Conservation (phyloP, 2,329 filamentous ascomycete genomes). For the Parastagonospora nodorum region DNA sequence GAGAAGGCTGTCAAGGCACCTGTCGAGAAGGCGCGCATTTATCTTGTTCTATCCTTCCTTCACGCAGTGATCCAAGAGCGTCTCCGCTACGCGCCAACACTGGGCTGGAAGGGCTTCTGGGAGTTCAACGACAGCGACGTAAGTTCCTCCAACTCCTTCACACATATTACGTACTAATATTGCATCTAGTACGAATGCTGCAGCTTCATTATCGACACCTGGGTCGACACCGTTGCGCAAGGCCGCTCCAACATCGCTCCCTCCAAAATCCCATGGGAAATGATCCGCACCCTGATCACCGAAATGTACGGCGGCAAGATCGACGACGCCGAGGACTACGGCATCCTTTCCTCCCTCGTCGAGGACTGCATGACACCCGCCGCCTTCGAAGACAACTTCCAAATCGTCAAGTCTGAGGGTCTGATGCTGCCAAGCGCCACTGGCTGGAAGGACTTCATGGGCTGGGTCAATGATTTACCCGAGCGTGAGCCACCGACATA, state of each 20-base stretch:
- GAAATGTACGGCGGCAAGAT: slow-evolving; percentile 99
- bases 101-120: slow-evolving; percentile 99
- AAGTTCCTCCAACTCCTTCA: slow-evolving; percentile 55
- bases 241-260: slow-evolving; percentile 92
- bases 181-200: slow-evolving; percentile 85
- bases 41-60: slow-evolving; percentile 89
- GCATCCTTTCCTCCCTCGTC: slow-evolving; percentile 74
- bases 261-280: slow-evolving; percentile 93
- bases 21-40: slow-evolving; percentile 87
- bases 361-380: slow-evolving; percentile 78
- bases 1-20: slow-evolving; percentile 78
- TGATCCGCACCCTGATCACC: slow-evolving; percentile 86
- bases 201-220: slow-evolving; percentile 92
- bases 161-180: slow-evolving; percentile 34
- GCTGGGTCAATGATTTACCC: slow-evolving; percentile 89
- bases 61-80: slow-evolving; percentile 96
- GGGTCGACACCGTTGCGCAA: slow-evolving; percentile 82
- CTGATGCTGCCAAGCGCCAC: slow-evolving; percentile 81
- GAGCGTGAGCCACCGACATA: slow-evolving; percentile 97
- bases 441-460: slow-evolving; percentile 80
- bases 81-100: slow-evolving; percentile 86
- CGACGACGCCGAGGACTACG: slow-evolving; percentile 86
- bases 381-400: slow-evolving; percentile 91
- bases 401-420: slow-evolving; percentile 71
- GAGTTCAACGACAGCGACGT: slow-evolving; percentile 99